phyloP scores from a whole-genome alignment of 768 basidiomycete species.

The Glaciozyma martinii region DNA sequence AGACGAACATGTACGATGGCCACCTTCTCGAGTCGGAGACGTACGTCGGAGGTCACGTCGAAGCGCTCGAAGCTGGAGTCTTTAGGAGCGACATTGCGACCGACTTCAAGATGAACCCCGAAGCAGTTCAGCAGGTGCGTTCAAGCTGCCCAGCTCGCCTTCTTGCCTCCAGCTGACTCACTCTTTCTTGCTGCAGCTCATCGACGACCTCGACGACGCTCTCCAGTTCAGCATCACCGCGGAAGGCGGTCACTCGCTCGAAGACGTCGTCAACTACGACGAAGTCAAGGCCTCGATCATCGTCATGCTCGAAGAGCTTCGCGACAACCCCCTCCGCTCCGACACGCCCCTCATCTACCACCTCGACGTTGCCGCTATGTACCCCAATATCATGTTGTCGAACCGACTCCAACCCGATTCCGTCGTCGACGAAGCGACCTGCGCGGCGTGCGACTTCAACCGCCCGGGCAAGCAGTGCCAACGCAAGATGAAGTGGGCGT shows the following conservation, averaged over 20 bases:
- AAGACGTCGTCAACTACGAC: conserved; percentile 86
- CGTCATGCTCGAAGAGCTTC: conserved; percentile 71
- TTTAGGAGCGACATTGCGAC: conserved; percentile 91
- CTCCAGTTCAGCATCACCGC: conserved; percentile 77
- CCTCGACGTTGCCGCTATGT: conserved; percentile 98
- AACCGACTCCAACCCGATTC: conserved; percentile 98
- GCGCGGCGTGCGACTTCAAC: conserved; percentile 97
- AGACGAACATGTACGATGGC: conserved; percentile 87
- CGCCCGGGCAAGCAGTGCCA: conserved; percentile 93
- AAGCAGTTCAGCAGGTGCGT: conserved; percentile 59
- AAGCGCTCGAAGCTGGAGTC: conserved; percentile 95
- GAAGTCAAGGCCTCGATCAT: conserved; percentile 76
- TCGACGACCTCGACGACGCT: conserved; percentile 87
- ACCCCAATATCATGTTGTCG: conserved; percentile 99
- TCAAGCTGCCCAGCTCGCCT: background rate
- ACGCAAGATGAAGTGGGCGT: conserved; percentile 88
- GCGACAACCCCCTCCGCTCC: conserved; percentile 75
- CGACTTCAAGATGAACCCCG: conserved; percentile 88
- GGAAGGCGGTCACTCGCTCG: conserved; percentile 65
- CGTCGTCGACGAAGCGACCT: conserved; percentile 89
- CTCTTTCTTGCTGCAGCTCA: conserved; percentile 52
- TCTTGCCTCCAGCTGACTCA: background rate
- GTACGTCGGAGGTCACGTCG: conserved; percentile 97
- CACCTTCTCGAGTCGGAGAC: conserved; percentile 96
- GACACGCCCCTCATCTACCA: conserved; percentile 97